Evolutionary conservation across 768 basidiomycete species (phyloP).

Genomic region (Sarcodon aspratus): DNA sequence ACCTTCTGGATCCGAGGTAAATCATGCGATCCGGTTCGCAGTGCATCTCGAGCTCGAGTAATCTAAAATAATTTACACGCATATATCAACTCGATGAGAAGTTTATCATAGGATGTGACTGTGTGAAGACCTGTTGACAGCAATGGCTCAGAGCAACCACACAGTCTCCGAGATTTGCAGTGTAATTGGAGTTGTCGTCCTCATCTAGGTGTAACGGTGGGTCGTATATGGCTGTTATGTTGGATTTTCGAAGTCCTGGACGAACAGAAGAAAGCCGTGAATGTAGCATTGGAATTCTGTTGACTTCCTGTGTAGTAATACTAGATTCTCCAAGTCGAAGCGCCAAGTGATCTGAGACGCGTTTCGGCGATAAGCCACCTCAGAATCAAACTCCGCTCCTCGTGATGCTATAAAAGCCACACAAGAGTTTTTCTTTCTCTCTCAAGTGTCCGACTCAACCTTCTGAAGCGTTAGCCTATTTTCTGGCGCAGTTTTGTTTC

Average conservation of each 20-base stretch:
- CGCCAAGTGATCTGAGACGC: no score
- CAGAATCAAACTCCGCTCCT: slow-evolving; percentile 8
- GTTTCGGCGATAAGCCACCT: no score
- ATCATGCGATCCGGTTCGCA: slow-evolving; percentile 62
- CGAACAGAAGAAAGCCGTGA: slow-evolving; percentile 11
- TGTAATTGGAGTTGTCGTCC: neutral
- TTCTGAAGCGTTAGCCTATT: slow-evolving; percentile 46
- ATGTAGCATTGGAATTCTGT: neutral
- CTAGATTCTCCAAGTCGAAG: no score
- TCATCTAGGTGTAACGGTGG: neutral
- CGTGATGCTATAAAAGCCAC: slow-evolving; percentile 12
- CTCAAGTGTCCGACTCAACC: slow-evolving; percentile 60
- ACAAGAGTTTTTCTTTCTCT: slow-evolving; percentile 13
- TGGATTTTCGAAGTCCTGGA: slow-evolving; percentile 45
- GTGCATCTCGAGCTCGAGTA: slow-evolving; percentile 54
- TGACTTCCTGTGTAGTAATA: neutral
- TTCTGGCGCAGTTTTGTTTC: slow-evolving; percentile 34
- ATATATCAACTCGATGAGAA: neutral
- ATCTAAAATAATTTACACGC: slow-evolving; percentile 26
- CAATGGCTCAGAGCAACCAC: slow-evolving; percentile 73
- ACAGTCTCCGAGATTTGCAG: slow-evolving; percentile 45
- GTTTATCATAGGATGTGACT: neutral
- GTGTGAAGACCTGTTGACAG: slow-evolving; percentile 50
- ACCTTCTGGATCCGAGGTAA: slow-evolving; percentile 61
- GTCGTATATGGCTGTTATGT: neutral